Evolutionary conservation across 1,139 yeast genomes (phyloP), one percentile per base, ranked within the genome.

Genomic region (Taphrina wiesneri): DNA sequence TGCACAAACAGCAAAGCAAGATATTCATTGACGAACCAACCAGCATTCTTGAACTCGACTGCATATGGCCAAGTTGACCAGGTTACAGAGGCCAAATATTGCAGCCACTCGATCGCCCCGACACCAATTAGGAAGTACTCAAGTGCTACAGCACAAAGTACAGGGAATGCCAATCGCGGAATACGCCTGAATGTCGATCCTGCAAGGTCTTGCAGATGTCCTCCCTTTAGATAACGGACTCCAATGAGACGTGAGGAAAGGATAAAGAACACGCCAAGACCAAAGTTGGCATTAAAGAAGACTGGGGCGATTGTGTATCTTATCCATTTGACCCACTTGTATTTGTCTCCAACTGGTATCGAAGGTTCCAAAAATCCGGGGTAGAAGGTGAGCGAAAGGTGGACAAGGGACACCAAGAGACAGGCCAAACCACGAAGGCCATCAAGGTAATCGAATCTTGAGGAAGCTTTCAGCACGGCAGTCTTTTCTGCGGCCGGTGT

Each of bases 31-130:
- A 60, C 41, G 57, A 60, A 60, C 64, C 64, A 60, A 19, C 64
- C 64, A 7, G 43, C 51, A 13, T 60, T 60, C 32, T 51, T 39
- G 57, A 60, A 60, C 32, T 60, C 57, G 2, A 60, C 51, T 7
- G 64, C 64, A n/a, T 60, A 60, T 17, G 64, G 43, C 64, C 64
- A 60, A 0, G 64, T 60, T 2, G 64, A 60, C 64, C 64, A 60
- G 2, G 64, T 51, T 26, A 60, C 46, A 6, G 64, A 60, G 4
- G 64, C 41, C 51, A 60, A 43, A 46, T 51, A 51, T 54, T 60
- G 52, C 19, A 60, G 57, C 49, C 52, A 60, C 26, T 49, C 30
- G n/a, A 51, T 60, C 6, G 64, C 64, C 13, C 64, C 64, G 19
- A 60, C 64, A 11, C 64, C 64, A 13, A 60, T 41, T 57, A 60